phyloP scores from a whole-genome alignment of 1,284 basidiomycete genomes.

The Austroboletus niveus region DNA sequence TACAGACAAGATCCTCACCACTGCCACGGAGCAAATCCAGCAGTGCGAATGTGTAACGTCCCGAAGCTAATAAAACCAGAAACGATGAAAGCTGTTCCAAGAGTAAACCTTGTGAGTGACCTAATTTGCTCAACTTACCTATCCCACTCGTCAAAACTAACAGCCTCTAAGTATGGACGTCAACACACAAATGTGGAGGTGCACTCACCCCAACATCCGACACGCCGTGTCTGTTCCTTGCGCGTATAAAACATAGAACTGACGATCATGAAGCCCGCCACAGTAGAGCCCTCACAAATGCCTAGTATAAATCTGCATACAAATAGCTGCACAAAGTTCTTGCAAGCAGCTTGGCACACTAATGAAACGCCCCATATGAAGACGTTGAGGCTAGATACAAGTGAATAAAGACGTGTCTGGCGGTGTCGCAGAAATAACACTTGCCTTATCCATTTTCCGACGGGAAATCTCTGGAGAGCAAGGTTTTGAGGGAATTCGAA shows the following conservation, averaged over 20 bases:
- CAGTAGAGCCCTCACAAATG: constrained; percentile 76
- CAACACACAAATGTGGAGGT: not conserved
- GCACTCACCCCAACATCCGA: constrained; percentile 78
- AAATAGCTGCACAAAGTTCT: constrained; percentile 67
- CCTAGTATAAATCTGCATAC: constrained; percentile 66
- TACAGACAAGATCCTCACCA: constrained; percentile 41
- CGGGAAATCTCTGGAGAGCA: constrained; percentile 69
- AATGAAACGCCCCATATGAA: constrained; percentile 67
- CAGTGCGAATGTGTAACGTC: constrained; percentile 56
- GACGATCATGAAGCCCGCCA: constrained; percentile 74
- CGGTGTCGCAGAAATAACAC: not conserved
- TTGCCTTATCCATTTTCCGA: constrained; percentile 79
- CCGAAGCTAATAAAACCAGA: constrained; percentile 73
- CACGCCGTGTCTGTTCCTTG: constrained; percentile 66
- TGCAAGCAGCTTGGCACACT: constrained; percentile 67
- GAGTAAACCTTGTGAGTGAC: not conserved
- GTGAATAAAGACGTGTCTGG: not conserved
- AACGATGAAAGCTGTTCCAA: constrained; percentile 51
- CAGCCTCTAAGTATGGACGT: not conserved
- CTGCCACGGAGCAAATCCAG: constrained; percentile 63
- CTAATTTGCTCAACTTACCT: constrained; percentile 27
- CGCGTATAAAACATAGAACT: constrained; percentile 80
- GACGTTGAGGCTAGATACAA: constrained; percentile 55
- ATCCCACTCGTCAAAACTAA: constrained; percentile 57
- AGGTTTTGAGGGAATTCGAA: constrained; percentile 75